Conservation (phyloP, 1,139 yeast genomes). For the Debaryomycetaceae sp. region DNA sequence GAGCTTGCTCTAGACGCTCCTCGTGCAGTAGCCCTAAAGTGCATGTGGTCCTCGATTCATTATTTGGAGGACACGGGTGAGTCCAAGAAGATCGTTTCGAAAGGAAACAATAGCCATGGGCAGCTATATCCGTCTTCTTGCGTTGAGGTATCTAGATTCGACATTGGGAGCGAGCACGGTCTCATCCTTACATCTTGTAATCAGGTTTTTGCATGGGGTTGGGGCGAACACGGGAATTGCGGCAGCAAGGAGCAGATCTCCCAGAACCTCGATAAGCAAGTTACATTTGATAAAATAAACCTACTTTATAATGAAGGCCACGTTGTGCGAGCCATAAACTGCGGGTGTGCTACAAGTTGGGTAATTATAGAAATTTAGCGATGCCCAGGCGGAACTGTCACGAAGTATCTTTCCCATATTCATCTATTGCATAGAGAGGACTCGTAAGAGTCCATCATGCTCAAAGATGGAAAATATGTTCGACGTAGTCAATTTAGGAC, state of each 20-base stretch:
- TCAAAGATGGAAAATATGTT: constrained; percentile 80
- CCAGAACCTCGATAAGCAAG: constrained; percentile 18
- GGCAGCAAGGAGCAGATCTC: constrained; percentile 38
- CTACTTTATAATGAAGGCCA: constrained; percentile 23
- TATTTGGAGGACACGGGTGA: constrained; percentile 16
- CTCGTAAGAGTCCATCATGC: constrained; percentile 20
- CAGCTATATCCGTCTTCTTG: constrained; percentile 46
- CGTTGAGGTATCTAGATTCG: constrained; percentile 16
- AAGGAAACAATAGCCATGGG: constrained; percentile 76
- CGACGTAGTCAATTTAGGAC: constrained; percentile 65
- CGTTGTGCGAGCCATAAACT: constrained; percentile 28
- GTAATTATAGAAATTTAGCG: constrained; percentile 15
- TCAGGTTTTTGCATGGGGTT: constrained; percentile 77
- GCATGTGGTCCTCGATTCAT: constrained; percentile 88
- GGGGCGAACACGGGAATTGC: constrained; percentile 99
- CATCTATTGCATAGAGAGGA: constrained; percentile 49
- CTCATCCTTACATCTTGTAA: constrained; percentile 31
- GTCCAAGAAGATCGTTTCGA: constrained; percentile 31
- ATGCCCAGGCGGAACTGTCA: constrained; percentile 39
- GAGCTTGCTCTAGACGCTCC: constrained; percentile 3
- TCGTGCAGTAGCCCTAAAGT: constrained; percentile 17
- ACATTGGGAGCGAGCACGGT: constrained; percentile 88
- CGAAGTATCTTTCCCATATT: constrained; percentile 79
- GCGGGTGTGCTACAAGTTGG: constrained; percentile 49
- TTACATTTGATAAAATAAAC: constrained; percentile 38